Evolutionary conservation across 805 yeast species (phyloP).

Genomic region (Suhomyces xylopsoci): DNA sequence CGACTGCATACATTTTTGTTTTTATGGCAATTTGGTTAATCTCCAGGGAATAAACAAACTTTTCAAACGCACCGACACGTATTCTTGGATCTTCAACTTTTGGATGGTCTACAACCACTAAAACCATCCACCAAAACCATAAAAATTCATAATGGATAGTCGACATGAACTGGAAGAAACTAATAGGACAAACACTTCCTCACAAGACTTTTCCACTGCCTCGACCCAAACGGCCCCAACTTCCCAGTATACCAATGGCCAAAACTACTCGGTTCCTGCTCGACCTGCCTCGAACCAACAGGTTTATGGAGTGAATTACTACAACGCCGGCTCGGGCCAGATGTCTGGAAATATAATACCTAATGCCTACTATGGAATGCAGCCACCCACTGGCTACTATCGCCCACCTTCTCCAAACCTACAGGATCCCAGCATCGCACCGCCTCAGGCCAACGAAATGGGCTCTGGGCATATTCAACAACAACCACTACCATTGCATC

Average conservation of each 20-base stretch:
- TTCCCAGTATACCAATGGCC: background rate
- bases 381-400: background rate
- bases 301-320: background rate
- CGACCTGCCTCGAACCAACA: background rate
- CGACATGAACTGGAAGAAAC: background rate
- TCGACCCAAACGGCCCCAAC: background rate
- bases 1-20: background rate
- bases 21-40: background rate
- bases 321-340: background rate
- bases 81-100: background rate
- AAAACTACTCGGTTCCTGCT: background rate
- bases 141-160: background rate
- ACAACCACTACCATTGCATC: background rate
- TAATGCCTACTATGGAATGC: background rate
- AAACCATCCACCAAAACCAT: background rate
- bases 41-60: background rate
- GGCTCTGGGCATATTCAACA: background rate
- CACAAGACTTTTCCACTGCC: background rate
- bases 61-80: background rate
- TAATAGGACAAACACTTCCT: background rate
- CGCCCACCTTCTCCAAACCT: background rate
- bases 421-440: background rate
- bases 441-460: background rate
- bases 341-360: background rate
- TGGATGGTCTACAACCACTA: background rate